phyloP scores from a whole-genome alignment of 2,329 filamentous ascomycete genomes.

The Curvularia lunata region DNA sequence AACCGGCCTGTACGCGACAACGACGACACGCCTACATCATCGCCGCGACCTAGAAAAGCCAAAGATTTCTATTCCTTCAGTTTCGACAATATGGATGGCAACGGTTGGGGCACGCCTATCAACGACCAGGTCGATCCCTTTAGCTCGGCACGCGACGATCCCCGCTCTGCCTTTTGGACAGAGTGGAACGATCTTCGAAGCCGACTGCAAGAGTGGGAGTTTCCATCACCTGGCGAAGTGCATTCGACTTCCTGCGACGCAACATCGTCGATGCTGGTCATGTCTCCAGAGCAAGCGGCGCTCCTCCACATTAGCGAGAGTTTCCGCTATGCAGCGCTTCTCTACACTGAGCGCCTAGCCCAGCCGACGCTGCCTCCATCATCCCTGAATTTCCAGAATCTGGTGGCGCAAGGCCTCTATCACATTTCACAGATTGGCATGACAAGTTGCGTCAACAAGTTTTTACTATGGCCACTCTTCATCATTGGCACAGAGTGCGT shows the following conservation, averaged over 20 bases:
- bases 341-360: slow-evolving; percentile 88
- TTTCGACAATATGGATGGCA: slow-evolving; percentile 69
- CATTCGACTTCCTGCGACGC: slow-evolving; percentile 35
- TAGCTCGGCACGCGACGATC: slow-evolving; percentile 60
- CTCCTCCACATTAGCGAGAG: slow-evolving; percentile 84
- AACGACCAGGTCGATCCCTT: slow-evolving; percentile 52
- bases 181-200: slow-evolving; percentile 84
- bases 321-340: slow-evolving; percentile 85
- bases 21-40: slow-evolving; percentile 43
- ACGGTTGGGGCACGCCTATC: slow-evolving; percentile 68
- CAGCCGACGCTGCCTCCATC: slow-evolving; percentile 75
- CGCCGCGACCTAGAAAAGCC: slow-evolving; percentile 42
- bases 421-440: slow-evolving; percentile 81
- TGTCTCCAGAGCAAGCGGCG: slow-evolving; percentile 68
- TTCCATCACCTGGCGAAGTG: slow-evolving; percentile 51
- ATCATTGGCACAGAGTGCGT: slow-evolving; percentile 89
- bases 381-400: slow-evolving; percentile 79
- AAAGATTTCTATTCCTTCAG: slow-evolving; percentile 61
- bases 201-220: slow-evolving; percentile 81
- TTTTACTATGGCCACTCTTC: slow-evolving; percentile 91
- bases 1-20: slow-evolving; percentile 56
- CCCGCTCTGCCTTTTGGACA: slow-evolving; percentile 71
- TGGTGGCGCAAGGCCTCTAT: slow-evolving; percentile 81
- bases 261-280: slow-evolving; percentile 30
- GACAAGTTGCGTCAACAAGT: slow-evolving; percentile 78